Evolutionary conservation across 352 stramenopile species (phyloP).

Genomic region (Blastocystis sp.): DNA sequence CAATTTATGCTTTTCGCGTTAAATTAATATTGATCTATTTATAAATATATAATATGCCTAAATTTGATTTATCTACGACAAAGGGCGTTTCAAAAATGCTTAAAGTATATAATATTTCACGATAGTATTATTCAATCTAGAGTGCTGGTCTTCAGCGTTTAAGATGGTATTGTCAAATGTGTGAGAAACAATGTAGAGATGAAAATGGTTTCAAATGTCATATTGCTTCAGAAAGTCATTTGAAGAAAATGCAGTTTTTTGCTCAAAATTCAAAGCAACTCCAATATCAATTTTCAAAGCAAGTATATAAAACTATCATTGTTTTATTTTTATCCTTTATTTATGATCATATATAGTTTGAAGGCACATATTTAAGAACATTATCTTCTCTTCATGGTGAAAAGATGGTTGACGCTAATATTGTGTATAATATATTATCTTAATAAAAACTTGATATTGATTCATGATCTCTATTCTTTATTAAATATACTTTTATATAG

Average conservation of each 20-base stretch:
- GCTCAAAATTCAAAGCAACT: conserved; percentile 75
- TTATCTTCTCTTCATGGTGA: conserved; percentile 73
- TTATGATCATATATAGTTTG: conserved; percentile 66
- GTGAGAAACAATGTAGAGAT: conserved; percentile 88
- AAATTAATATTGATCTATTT: too few relatives aligned
- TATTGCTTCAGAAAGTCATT: conserved; percentile 78
- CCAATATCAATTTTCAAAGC: conserved; percentile 57
- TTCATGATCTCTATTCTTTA: too few relatives aligned
- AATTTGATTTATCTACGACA: conserved; percentile 14
- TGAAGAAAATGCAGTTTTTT: conserved; percentile 94
- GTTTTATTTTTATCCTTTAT: conserved; percentile 27
- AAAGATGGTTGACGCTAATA: conserved; percentile 80
- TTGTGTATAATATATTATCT: conserved; percentile 47
- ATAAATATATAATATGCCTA: not conserved
- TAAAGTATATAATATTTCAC: conserved; percentile 43
- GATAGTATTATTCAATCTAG: conserved; percentile 54
- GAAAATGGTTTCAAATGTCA: conserved; percentile 99
- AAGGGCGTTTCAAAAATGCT: conserved; percentile 20
- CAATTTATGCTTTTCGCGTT: too few relatives aligned
- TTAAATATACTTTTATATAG: conserved; percentile 4
- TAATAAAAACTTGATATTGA: too few relatives aligned
- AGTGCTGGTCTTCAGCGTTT: conserved; percentile 93
- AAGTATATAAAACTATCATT: not conserved
- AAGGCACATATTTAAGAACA: conserved; percentile 76
- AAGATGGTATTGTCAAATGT: conserved; percentile 95